Base-by-base conservation (phyloP, 2,329 filamentous ascomycete species). In the Fusarium subglutinans region DNA sequence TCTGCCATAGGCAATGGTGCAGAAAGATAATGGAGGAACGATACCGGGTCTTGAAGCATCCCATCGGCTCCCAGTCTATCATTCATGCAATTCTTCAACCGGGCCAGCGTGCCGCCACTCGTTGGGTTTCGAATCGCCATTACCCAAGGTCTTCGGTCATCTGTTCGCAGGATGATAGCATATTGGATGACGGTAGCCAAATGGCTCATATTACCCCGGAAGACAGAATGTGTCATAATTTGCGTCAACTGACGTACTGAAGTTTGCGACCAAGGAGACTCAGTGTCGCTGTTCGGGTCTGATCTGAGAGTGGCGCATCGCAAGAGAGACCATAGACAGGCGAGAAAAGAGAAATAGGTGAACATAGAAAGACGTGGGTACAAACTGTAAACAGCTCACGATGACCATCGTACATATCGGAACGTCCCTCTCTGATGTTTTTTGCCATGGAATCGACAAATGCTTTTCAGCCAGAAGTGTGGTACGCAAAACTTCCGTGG, bases 401-500 rank as follows among this genome's bases (percentile, higher is more conserved):
- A 24, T 43, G 5, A 5, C 14, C 22, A 24, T 15, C 22, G 22
- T n/a, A 14, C 8, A 8, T 43, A 8, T 5, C 9, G 5, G 12
- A 15, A 5, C 14, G 40, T 43, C 40, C 22, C 14, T 15, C 22
- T 1, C 3, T 43, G 1, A 43, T n/a, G 40, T 15, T 1, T 24
- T 1, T 43, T 2, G 22, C 22, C 22, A 43, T 43, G 0, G 14
- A 3, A 43, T 43, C 22, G 22, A 43, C 22, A 8, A n/a, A n/a
- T 4, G 7, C 40, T 43, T 43, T 43, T 22, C 41, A 43, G 41
- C 14, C 41, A 43, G 41, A 43, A 6, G 41, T 43, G 8, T 43
- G 22, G 41, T 43, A 43, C 1, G 22, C 41, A 1, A 5, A 0
- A 24, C 2, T n/a, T 43, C 4, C 2, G 41, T 1, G 13, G 22